Evolutionary conservation across 2,329 filamentous ascomycete species (phyloP).

Genomic region (Aspergillus candidus): DNA sequence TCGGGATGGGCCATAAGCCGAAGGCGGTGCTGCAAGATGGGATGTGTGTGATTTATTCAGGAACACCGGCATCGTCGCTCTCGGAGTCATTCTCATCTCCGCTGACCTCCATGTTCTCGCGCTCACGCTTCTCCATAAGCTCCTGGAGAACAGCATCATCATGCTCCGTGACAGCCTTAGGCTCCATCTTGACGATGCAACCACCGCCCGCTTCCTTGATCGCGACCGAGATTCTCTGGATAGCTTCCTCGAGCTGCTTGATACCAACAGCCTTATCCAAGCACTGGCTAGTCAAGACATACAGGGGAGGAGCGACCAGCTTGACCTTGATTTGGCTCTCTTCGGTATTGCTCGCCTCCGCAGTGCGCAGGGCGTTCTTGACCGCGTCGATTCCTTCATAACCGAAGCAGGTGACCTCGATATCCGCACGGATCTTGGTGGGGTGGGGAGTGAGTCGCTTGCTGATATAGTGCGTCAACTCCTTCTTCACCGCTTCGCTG

Average conservation of each 20-base stretch:
- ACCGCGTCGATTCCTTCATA: slow-evolving; percentile 99
- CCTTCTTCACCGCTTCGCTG: slow-evolving; percentile 75
- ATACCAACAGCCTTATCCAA: slow-evolving; percentile 89
- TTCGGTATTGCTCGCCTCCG: slow-evolving; percentile 84
- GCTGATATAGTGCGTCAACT: slow-evolving; percentile 90
- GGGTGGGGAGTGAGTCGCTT: slow-evolving; percentile 96
- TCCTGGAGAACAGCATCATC: slow-evolving; percentile 96
- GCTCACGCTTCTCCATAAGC: slow-evolving; percentile 97
- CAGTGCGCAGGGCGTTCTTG: slow-evolving; percentile 83
- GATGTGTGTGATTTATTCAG: slow-evolving; percentile 35
- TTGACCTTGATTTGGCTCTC: slow-evolving; percentile 97
- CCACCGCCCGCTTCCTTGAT: slow-evolving; percentile 74
- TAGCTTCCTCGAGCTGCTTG: slow-evolving; percentile 76
- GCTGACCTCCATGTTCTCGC: slow-evolving; percentile 95
- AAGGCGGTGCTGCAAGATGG: slow-evolving; percentile 1
- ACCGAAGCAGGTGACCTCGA: slow-evolving; percentile 90
- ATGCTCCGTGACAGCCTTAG: slow-evolving; percentile 97
- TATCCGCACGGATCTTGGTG: slow-evolving; percentile 97
- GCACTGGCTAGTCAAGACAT: slow-evolving; percentile 92
- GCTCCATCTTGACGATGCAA: slow-evolving; percentile 93
- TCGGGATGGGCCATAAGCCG: neutral
- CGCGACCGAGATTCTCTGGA: slow-evolving; percentile 73
- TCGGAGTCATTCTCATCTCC: slow-evolving; percentile 95
- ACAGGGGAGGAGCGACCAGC: slow-evolving; percentile 94
- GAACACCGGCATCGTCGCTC: slow-evolving; percentile 75